phyloP scores from a whole-genome alignment of 2,329 filamentous ascomycete species.

The Shiraia sp. region DNA sequence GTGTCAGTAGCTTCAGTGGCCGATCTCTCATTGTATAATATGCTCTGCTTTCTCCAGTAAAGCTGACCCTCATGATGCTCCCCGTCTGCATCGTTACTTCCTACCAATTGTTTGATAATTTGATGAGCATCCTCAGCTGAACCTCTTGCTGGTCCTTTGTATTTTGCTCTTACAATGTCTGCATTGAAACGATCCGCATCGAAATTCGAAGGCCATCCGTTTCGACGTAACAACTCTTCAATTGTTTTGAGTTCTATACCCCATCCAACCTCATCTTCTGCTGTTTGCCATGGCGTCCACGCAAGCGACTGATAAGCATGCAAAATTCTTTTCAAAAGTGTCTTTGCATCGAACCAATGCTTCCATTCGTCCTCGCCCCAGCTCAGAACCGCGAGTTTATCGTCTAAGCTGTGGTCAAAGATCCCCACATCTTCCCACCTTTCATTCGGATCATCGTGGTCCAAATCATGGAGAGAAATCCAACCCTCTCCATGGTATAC shows the following conservation, averaged over 20 bases:
- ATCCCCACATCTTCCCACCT: background rate
- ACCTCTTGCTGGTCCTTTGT: constrained; percentile 5
- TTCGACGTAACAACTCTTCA: constrained; percentile 6
- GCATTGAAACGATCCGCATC: constrained; percentile 12
- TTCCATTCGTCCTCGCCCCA: background rate
- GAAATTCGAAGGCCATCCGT: constrained; percentile 14
- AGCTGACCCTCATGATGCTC: background rate
- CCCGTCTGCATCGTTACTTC: background rate
- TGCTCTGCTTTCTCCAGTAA: too few species aligned
- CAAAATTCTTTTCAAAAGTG: constrained; percentile 10
- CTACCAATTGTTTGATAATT: constrained; percentile 3
- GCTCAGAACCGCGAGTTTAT: background rate
- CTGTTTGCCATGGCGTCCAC: constrained; percentile 20
- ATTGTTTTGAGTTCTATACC: constrained; percentile 1
- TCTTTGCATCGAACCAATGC: constrained; percentile 10
- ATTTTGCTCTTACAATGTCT: constrained; percentile 15
- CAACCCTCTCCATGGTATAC: constrained; percentile 13
- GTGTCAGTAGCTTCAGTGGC: background rate
- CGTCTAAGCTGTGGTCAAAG: background rate
- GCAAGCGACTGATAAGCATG: constrained; percentile 8
- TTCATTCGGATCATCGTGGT: background rate
- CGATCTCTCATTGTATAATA: too few species aligned
- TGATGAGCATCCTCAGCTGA: constrained; percentile 4
- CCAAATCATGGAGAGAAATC: background rate
- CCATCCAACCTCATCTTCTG: constrained; percentile 6